These are phyloP conservation scores for Crotalaria pallida DNA, from an alignment of 306 rosid species.

Conservation along the genomic window DNA sequence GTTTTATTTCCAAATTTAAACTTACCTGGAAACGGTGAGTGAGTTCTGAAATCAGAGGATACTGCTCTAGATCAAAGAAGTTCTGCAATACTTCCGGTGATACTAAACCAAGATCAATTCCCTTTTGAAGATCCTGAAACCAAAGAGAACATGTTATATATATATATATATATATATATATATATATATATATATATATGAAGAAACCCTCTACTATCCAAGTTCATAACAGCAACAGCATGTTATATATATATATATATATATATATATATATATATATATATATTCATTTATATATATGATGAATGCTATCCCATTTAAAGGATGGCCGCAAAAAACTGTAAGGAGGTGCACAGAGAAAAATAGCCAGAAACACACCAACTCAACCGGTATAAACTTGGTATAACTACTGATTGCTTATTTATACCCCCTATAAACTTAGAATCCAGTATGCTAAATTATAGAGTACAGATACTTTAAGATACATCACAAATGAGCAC, in stretches of 20 bases:
- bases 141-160: not conserved
- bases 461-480: not conserved
- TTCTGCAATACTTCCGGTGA: conserved; percentile 89
- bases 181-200: no score
- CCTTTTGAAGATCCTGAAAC: conserved; percentile 90
- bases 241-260: no score
- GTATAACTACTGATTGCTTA: not conserved
- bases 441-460: not conserved
- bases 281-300: no score
- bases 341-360: conserved; percentile 4
- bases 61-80: conserved; percentile 88
- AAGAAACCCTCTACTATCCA: no score
- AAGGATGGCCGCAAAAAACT: conserved; percentile 2
- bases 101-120: conserved; percentile 93
- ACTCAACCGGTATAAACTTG: conserved; percentile 5
- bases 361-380: conserved; percentile 3
- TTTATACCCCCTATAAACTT: not conserved
- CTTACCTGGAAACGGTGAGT: conserved; percentile 87
- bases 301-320: not conserved
- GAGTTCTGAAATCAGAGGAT: conserved; percentile 85
- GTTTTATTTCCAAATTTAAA: conserved; percentile 13
- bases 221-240: no score
- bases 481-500: not conserved
- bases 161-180: no score
- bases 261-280: no score